These are phyloP conservation scores for Hortiboletus campestris DNA, from an alignment of 768 basidiomycete species.

Conservation along the genomic window DNA sequence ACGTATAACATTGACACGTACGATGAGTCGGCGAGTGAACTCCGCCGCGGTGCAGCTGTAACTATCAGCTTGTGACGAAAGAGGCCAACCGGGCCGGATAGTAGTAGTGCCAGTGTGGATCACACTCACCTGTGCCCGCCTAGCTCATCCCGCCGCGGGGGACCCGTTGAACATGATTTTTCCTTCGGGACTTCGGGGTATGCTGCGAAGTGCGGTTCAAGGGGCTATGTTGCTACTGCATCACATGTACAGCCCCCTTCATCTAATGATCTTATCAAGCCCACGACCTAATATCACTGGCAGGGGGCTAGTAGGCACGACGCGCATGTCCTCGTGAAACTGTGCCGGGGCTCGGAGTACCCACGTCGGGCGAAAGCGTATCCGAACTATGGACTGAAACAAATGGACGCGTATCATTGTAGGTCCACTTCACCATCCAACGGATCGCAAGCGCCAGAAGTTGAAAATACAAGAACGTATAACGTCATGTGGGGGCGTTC, in stretches of 20 bases:
- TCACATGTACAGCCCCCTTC: too few species aligned
- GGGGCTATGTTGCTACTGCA: neutral
- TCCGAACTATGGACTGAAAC: neutral
- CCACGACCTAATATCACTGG: neutral
- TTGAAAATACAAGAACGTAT: neutral
- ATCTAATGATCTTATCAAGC: neutral
- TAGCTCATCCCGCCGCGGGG: neutral
- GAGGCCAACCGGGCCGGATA: neutral
- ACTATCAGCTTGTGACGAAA: neutral
- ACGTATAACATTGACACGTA: too few species aligned
- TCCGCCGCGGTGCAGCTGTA: conserved; percentile 16
- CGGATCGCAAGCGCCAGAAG: neutral
- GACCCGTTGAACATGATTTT: neutral
- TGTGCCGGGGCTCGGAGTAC: too few species aligned
- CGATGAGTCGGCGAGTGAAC: neutral
- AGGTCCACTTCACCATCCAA: neutral
- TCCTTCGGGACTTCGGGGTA: too few species aligned
- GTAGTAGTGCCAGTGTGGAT: neutral
- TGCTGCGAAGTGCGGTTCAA: neutral
- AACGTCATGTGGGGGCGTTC: neutral
- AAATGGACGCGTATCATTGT: neutral
- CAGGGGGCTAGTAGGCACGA: neutral
- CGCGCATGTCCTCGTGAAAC: neutral
- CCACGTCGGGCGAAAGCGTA: too few species aligned
- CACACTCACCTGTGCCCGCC: conserved; percentile 9